Conservation (phyloP, 2,329 filamentous ascomycete genomes). For the Verticillium nonalfalfae region DNA sequence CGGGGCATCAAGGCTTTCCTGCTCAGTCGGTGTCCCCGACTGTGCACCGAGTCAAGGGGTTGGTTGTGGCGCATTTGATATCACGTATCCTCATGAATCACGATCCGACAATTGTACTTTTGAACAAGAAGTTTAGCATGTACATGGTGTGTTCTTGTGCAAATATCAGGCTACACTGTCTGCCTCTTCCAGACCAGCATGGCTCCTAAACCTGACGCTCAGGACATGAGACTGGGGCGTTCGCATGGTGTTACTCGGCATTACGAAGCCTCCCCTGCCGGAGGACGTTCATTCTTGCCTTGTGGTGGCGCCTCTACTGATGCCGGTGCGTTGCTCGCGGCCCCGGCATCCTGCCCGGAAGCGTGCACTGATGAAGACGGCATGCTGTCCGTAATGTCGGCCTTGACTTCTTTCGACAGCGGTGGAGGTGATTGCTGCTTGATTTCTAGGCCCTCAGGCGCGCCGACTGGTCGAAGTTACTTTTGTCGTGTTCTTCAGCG, state of each 20-base stretch:
- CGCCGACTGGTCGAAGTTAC: constrained; percentile 27
- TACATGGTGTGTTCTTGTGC: too few species aligned
- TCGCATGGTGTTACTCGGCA: neutral
- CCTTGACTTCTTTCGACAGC: constrained; percentile 31
- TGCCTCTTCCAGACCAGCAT: too few species aligned
- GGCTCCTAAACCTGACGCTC: too few species aligned
- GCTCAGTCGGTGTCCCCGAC: constrained; percentile 57
- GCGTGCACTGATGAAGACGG: constrained; percentile 19
- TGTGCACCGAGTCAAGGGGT: constrained; percentile 14
- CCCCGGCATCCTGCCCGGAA: constrained; percentile 27
- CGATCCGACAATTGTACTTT: constrained; percentile 38
- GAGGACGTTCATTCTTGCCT: constrained; percentile 38
- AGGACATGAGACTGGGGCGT: too few species aligned
- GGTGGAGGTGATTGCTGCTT: constrained; percentile 33
- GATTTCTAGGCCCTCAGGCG: constrained; percentile 29
- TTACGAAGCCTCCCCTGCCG: neutral
- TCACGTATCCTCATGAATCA: constrained; percentile 3
- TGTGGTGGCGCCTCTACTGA: constrained; percentile 47
- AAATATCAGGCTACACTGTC: too few species aligned
- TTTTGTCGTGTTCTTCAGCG: neutral
- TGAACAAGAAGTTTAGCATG: too few species aligned
- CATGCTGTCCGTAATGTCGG: constrained; percentile 27
- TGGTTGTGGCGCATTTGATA: neutral
- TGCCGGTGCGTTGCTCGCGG: constrained; percentile 22
- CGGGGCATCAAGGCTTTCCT: neutral